phyloP scores from a whole-genome alignment of 2,329 filamentous ascomycete species.

The Xylariaceae sp. region DNA sequence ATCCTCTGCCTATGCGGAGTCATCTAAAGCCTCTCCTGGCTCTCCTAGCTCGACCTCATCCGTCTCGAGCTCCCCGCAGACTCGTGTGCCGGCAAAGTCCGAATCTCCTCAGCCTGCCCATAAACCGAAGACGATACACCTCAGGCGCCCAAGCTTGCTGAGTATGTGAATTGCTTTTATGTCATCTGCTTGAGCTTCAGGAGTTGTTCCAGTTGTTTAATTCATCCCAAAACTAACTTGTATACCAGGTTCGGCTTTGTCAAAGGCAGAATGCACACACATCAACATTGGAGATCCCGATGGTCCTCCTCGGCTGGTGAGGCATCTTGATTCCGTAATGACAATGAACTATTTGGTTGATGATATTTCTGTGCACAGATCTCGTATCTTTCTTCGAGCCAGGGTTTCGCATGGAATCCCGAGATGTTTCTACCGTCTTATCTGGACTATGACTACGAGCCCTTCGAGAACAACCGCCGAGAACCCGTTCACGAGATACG shows the following conservation, averaged over 20 bases:
- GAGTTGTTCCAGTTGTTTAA: not conserved
- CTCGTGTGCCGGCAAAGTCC: constrained; percentile 37
- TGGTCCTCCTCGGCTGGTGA: constrained; percentile 66
- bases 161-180: constrained; percentile 41
- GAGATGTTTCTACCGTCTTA: constrained; percentile 81
- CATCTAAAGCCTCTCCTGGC: constrained; percentile 39
- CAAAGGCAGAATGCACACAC: constrained; percentile 73
- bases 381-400: constrained; percentile 72
- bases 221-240: constrained; percentile 5
- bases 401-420: constrained; percentile 82
- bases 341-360: constrained; percentile 8
- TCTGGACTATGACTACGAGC: constrained; percentile 68
- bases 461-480: constrained; percentile 69
- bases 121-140: constrained; percentile 44
- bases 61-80: constrained; percentile 53
- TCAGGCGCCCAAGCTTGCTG: constrained; percentile 58
- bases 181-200: not conserved
- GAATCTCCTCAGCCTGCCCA: constrained; percentile 39
- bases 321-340: constrained; percentile 22
- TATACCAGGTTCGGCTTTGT: constrained; percentile 61
- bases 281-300: constrained; percentile 74
- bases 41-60: constrained; percentile 51
- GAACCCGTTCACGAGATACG: constrained; percentile 76
- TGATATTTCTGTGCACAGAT: constrained; percentile 55
- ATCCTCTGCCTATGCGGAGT: constrained; percentile 32